Base-by-base conservation (phyloP, 192 early-diverging fungal genomes). In the Hyaloraphidium curvatum region DNA sequence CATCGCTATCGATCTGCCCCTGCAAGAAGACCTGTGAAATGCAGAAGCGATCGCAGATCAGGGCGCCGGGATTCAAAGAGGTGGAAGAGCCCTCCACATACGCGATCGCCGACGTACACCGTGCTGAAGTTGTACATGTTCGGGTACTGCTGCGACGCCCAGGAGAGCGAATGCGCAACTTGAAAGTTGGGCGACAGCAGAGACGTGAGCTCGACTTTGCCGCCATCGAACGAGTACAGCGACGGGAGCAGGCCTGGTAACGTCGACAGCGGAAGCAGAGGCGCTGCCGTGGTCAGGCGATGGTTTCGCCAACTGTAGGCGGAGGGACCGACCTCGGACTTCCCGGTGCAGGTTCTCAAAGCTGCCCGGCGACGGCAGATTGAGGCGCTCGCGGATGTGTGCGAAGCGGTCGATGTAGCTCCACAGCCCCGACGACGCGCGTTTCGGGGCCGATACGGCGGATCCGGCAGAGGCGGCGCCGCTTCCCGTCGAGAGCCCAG, bases 171-270 rank as follows among this genome's bases (percentile, higher is more conserved):
- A 74, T 99, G 95, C 27, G 84, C 78, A 33, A 90, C 84, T 57
- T 94, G 89, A 72, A 99, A 95, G 73, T 89, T 88, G 40, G 73
- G 83, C 53, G 87, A 88, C 62, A 94, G 67, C n/a, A 88, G 76
- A 59, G 91, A 93, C 23, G 83, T 77, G 55, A 97, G 73, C 56
- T 97, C 89, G 50, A 89, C 86, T 55, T 88, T 86, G 2, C 82
- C 92, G 55, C 95, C 95, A 54, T 99, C 90, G 62, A 97, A 86
- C 58, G 87, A 65, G 66, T 83, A 81, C 67, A 86, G 81, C 19
- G 88, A 82, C 59, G 84, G 69, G 66, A 92, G 82, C 19, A 82
- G 77, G 50, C 66, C 80, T 89, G 4, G 30, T 33, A 58, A 35
- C 1, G 2, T 11, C 26, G 1, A 13, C 39, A 25, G 28, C 53